phyloP scores from a whole-genome alignment of 1,284 basidiomycete species.

The Tausonia pullulans region DNA sequence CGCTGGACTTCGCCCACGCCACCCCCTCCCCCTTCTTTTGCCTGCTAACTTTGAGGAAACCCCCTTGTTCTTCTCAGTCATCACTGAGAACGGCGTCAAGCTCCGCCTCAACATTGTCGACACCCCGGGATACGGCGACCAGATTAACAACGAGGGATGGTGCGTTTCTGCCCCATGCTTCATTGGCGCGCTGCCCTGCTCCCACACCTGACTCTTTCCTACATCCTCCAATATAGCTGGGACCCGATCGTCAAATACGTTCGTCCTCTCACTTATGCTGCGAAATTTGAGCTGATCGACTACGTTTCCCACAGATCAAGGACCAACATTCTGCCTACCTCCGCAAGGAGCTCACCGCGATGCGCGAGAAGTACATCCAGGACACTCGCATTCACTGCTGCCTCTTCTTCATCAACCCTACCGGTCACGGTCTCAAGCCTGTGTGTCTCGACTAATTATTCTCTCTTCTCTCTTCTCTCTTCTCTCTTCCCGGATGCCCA shows the following conservation, averaged over 20 bases:
- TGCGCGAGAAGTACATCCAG: conserved; percentile 95
- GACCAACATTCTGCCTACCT: conserved; percentile 99
- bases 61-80: conserved; percentile 46
- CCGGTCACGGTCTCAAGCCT: conserved; percentile 79
- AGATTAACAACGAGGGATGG: conserved; percentile 98
- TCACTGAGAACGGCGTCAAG: conserved; percentile 91
- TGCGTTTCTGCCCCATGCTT: conserved; percentile 35
- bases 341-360: conserved; percentile 95
- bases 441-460: conserved; percentile 19
- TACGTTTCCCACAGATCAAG: conserved; percentile 33
- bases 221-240: conserved; percentile 51
- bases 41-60: not conserved
- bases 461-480: not conserved
- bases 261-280: conserved; percentile 32
- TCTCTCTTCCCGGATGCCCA: conserved; percentile 19
- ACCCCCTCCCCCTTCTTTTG: not conserved
- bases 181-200: not conserved
- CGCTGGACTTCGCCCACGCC: too few species aligned
- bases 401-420: conserved; percentile 96
- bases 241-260: conserved; percentile 98
- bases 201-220: not conserved
- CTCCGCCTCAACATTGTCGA: conserved; percentile 96
- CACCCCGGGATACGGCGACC: conserved; percentile 96
- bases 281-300: not conserved
- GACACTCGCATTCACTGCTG: conserved; percentile 98